Base-by-base conservation (phyloP, 2,329 filamentous ascomycete genomes). In the Neoascochyta sp. region DNA sequence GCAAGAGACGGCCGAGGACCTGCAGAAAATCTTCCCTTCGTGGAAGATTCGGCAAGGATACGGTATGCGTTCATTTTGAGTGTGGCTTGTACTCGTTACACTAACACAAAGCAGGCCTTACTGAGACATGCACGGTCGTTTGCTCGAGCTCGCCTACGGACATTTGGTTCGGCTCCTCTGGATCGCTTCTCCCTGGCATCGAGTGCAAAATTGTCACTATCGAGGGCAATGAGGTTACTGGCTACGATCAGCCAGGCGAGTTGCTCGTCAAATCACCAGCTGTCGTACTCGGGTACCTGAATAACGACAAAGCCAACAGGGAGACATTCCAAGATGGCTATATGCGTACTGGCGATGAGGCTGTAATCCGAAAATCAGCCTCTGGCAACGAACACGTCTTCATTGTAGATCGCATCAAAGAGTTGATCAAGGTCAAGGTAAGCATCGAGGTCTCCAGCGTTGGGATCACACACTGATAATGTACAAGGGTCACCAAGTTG, bases 401-500 rank as follows among this genome's bases (percentile, higher is more conserved):
- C 56, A 82, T 95, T 36, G 83, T 88, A 1, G 89, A 95, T 57
- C 78, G 89, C 4, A 81, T 84, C 51, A 85, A 84, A 66, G 79
- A 87, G 53, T 67, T 86, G 29, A 86, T 87, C 63, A 86, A 86
- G 58, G 82, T 86, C 53, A 86, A 86, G 70, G 80, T 81, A n/a
- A 8, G 10, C n/a, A n/a, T 24, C 7, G 11, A 24, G 18, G 24
- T 4, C 4, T 22, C 7, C 7, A 7, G 7, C 12, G 22, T 7
- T 14, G 22, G 7, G 12, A 16, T 24, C 27, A 19, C 20, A 3
- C 11, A 10, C 8, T 17, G 14, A 26, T 15, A 14, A 3, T 9
- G n/a, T n/a, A n/a, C n/a, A 64, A 86, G 79, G 86, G 85, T 34
- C 70, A 82, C 37, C 86, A 92, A 78, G 86, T 92, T 13, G 83